Evolutionary conservation across 1,284 basidiomycete genomes (phyloP).

Genomic region (Sanguinoderma infundibulare): DNA sequence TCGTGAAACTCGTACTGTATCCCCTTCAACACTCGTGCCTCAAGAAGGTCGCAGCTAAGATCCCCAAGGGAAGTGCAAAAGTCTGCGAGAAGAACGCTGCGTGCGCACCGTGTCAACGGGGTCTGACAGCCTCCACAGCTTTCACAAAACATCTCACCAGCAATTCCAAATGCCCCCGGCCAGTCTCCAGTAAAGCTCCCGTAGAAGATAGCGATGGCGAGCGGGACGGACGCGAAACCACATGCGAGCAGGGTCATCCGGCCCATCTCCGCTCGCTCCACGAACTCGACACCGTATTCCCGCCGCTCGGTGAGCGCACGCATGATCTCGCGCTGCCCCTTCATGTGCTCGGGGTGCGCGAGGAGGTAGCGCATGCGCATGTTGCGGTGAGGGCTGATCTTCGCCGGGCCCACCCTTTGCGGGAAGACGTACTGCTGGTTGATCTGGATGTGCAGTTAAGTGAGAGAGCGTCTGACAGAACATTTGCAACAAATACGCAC

Average conservation of each 20-base stretch:
- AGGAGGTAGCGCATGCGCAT: slow-evolving; percentile 29
- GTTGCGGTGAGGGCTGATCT: slow-evolving; percentile 12
- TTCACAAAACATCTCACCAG: neutral
- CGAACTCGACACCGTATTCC: slow-evolving; percentile 22
- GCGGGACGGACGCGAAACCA: neutral
- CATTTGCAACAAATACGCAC: neutral
- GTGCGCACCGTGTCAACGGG: too few species aligned
- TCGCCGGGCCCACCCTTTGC: slow-evolving; percentile 21
- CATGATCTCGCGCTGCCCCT: slow-evolving; percentile 27
- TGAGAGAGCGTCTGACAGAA: neutral
- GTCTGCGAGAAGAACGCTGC: too few species aligned
- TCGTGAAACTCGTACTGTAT: too few species aligned
- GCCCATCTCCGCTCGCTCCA: neutral
- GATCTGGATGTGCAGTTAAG: slow-evolving; percentile 8
- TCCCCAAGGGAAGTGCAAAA: too few species aligned
- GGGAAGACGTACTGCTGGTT: slow-evolving; percentile 28
- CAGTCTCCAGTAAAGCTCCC: neutral
- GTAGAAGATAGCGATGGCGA: neutral
- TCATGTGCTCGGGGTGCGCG: slow-evolving; percentile 25
- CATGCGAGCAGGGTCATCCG: neutral
- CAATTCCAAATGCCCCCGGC: neutral
- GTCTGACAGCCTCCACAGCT: too few species aligned
- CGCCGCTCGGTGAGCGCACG: slow-evolving; percentile 24
- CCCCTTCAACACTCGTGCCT: too few species aligned
- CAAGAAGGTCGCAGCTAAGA: too few species aligned